Conservation (phyloP, 2,329 filamentous ascomycete genomes). For the Cryoendolithus antarcticus region DNA sequence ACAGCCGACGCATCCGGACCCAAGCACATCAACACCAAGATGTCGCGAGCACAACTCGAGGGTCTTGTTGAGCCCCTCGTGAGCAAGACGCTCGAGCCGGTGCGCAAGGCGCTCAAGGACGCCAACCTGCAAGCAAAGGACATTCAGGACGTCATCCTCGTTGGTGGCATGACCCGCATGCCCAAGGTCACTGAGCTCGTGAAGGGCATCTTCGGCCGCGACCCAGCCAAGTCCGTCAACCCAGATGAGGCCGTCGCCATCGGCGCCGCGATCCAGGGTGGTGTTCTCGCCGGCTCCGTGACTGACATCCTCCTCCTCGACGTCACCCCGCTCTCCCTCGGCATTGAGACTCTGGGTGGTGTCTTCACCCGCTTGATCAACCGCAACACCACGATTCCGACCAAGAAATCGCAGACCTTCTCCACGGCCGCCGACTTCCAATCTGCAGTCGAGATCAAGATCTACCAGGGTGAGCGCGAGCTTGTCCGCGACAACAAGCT, state of each 20-base stretch:
- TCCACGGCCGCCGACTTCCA: slow-evolving; percentile 97
- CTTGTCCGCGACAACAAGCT: slow-evolving; percentile 98
- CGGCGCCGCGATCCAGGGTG: slow-evolving; percentile 93
- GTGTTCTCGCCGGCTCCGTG: slow-evolving; percentile 89
- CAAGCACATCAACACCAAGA: slow-evolving; percentile 96
- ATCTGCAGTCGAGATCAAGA: slow-evolving; percentile 98
- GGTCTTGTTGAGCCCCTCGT: slow-evolving; percentile 84
- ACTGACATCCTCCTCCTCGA: slow-evolving; percentile 92
- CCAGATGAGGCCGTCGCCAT: slow-evolving; percentile 97
- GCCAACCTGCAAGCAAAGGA: slow-evolving; percentile 83
- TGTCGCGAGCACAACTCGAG: slow-evolving; percentile 86
- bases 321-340: slow-evolving; percentile 88
- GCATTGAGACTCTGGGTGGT: slow-evolving; percentile 96
- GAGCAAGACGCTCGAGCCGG: slow-evolving; percentile 73
- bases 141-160: slow-evolving; percentile 94
- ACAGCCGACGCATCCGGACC: slow-evolving; percentile 89
- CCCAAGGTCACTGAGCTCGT: slow-evolving; percentile 94
- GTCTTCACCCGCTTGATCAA: slow-evolving; percentile 97
- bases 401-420: slow-evolving; percentile 98
- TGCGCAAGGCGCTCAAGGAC: slow-evolving; percentile 95
- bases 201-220: slow-evolving; percentile 92
- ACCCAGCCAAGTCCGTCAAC: slow-evolving; percentile 96
- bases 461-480: slow-evolving; percentile 99
- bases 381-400: slow-evolving; percentile 97
- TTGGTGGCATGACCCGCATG: slow-evolving; percentile 99